Base-by-base conservation (phyloP, 495 filamentous ascomycete species). In the Penicillium canescens region DNA sequence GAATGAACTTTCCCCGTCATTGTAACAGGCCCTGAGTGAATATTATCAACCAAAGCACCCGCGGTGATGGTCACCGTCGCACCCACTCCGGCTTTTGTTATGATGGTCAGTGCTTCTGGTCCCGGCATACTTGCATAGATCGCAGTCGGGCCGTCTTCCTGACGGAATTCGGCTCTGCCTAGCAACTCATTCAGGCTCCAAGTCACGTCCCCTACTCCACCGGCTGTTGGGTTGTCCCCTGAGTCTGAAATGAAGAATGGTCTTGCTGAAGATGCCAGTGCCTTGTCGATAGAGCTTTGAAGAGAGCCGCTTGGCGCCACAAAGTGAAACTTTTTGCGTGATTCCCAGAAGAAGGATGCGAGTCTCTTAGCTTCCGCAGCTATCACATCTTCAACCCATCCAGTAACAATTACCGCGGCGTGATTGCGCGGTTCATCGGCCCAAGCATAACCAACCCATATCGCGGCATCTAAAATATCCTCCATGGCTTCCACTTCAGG, bases 361-460 rank as follows among this genome's bases (percentile, higher is more conserved):
- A 84, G 63, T 20, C 60, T 68, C 46, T 80, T 68, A 0, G 80
- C 79, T 8, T 73, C 69, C 4, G 24, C 37, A 3, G 57, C 41
- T 10, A 78, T 65, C 2, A 65, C 68, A 4, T 61, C 53, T 36
- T 69, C 51, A 21, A 78, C 62, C 78, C 76, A 81, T 3, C 81
- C 81, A 0, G 80, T 83, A 3, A 78, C 79, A 6, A 82, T 71
- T 6, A 82, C 71, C 4, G 61, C 76, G 0, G 79, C 81, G 11
- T 77, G 72, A 42, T 83, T 82, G 23, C 81, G 74, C 18, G 77
- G 77, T 54, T 82, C 80, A 53, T 84, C 81, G 5, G 81, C 81
- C 80, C 80, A 84, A 4, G 80, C 75, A 60, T 84, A 84, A 2
- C 81, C 81, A 10, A 84, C 78, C 81, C 80, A 84, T 12, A 84